Percentiles rank a stretch among this genome's conserved stretches.
Conservation (phyloP, 768 basidiomycete species). For the Termitomyces sp. region DNA sequence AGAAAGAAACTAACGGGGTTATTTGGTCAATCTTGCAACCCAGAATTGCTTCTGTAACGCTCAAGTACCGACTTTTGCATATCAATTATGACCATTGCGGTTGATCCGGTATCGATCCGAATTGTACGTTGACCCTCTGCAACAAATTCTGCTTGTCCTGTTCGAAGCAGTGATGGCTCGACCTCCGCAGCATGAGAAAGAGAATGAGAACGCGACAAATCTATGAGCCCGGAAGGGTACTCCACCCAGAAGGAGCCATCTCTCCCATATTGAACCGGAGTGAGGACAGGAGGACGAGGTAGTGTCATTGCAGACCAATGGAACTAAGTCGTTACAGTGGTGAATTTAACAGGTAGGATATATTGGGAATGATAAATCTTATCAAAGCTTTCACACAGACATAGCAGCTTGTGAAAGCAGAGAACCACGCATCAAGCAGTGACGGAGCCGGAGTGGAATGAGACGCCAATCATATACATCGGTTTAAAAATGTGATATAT, state of each 20-base stretch:
- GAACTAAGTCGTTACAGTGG: slow-evolving; percentile 35
- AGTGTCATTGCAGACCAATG: slow-evolving; percentile 31
- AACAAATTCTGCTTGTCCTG: slow-evolving; percentile 45
- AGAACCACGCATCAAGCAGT: background rate
- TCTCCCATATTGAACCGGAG: slow-evolving; percentile 50
- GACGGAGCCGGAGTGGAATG: background rate
- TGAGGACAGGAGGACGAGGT: slow-evolving; percentile 35
- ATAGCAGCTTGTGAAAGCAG: background rate
- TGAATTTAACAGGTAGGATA: slow-evolving; percentile 9
- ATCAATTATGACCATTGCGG: slow-evolving; percentile 60
- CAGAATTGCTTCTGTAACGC: background rate
- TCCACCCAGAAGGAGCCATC: slow-evolving; percentile 60
- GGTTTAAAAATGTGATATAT: slow-evolving; percentile 6
- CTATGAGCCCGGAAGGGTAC: slow-evolving; percentile 59
- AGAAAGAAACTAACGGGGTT: slow-evolving; percentile 49
- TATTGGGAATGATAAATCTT: background rate
- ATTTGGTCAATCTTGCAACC: background rate
- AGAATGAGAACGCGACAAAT: slow-evolving; percentile 48
- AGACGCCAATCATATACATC: slow-evolving; percentile 2
- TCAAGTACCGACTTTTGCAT: slow-evolving; percentile 61
- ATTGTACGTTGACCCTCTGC: slow-evolving; percentile 48
- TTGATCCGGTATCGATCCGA: slow-evolving; percentile 42
- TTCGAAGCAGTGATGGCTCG: slow-evolving; percentile 24
- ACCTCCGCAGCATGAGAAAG: slow-evolving; percentile 20
- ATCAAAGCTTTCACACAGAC: background rate